Evolutionary conservation across 805 yeast species (phyloP).

Genomic region (Hanseniaspora jakobsenii): DNA sequence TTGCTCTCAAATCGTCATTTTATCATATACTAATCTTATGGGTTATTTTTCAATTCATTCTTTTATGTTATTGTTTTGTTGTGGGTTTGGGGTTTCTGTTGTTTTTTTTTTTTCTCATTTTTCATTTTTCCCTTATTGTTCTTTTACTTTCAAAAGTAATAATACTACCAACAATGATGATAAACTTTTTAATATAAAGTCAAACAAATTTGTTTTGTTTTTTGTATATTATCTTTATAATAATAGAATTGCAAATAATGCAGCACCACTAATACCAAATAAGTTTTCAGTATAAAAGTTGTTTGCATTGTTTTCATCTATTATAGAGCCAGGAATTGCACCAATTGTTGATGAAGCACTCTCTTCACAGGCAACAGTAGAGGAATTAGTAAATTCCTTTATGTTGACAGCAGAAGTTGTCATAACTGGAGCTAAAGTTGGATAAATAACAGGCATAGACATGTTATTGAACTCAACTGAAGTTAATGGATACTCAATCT

Average conservation of each 20-base stretch:
- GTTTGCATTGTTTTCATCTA: constrained; percentile 1
- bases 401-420: too few relatives aligned
- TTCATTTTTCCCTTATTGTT: not conserved
- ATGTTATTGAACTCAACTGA: not conserved
- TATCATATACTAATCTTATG: too few relatives aligned
- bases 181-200: too few relatives aligned
- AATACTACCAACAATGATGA: too few relatives aligned
- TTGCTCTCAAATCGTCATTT: too few relatives aligned
- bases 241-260: not conserved
- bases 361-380: not conserved
- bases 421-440: not conserved
- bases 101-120: not conserved
- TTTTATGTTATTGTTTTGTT: too few relatives aligned
- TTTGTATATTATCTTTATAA: too few relatives aligned
- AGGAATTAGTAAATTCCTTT: too few relatives aligned
- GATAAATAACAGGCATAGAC: not conserved
- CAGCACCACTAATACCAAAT: not conserved
- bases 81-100: not conserved
- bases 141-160: too few relatives aligned
- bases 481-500: constrained; percentile 5
- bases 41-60: too few relatives aligned
- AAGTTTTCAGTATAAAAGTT: not conserved
- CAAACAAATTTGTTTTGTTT: too few relatives aligned
- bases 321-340: not conserved
- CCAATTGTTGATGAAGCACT: not conserved